phyloP scores from a whole-genome alignment of 176 grass and related monocot genomes.

The Hyparrhenia diplandra region DNA sequence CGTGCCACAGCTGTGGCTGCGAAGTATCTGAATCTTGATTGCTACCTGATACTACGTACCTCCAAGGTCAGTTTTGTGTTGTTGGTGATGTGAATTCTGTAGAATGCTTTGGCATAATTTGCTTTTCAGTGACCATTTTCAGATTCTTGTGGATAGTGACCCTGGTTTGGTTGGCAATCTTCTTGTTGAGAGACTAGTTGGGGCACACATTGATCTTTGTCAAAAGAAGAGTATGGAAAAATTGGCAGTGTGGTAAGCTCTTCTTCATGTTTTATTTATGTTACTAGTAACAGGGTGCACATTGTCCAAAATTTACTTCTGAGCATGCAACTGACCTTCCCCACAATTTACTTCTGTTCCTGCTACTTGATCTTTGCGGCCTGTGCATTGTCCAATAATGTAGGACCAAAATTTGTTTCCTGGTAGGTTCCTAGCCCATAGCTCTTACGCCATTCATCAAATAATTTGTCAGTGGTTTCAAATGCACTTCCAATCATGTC shows the following conservation, averaged over 20 bases:
- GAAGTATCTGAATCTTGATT: slow-evolving; percentile 88
- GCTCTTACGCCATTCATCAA: slow-evolving; percentile 34
- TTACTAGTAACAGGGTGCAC: no score
- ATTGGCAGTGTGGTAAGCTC: slow-evolving; percentile 78
- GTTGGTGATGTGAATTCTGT: neutral
- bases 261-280: neutral
- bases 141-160: slow-evolving; percentile 83
- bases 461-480: slow-evolving; percentile 85
- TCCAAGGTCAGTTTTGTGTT: slow-evolving; percentile 56
- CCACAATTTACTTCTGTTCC: no score
- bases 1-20: slow-evolving; percentile 84
- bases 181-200: slow-evolving; percentile 80
- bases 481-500: slow-evolving; percentile 86
- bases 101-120: slow-evolving; percentile 2
- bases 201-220: slow-evolving; percentile 88
- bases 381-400: no score
- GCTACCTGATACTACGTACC: slow-evolving; percentile 83
- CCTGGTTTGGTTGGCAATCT: slow-evolving; percentile 94
- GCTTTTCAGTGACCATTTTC: slow-evolving; percentile 23
- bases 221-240: slow-evolving; percentile 89
- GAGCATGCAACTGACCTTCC: no score
- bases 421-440: no score
- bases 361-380: no score
- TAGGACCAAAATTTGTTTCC: no score
- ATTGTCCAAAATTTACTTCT: no score